Evolutionary conservation across 2,329 filamentous ascomycete genomes (phyloP), one percentile per base, ranked within the genome.

Genomic region (Phialemoniopsis sp.): DNA sequence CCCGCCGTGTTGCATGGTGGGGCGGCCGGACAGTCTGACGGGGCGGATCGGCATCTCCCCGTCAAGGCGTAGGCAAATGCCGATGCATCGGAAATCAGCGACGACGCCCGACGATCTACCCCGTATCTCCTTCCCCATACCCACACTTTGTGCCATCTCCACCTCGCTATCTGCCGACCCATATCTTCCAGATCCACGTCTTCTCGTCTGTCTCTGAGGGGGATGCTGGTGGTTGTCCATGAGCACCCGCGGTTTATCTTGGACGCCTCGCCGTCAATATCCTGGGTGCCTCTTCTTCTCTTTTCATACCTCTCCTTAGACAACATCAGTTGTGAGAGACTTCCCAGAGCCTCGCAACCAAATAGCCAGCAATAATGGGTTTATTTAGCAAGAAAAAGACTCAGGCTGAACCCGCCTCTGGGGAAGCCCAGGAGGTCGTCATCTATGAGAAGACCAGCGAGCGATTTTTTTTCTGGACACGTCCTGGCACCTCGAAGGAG

Each of bases 401-500:
- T n/a, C 21, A 38, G 12, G 14, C 36, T n/a, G 17, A 16, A 14
- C 7, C 36, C 17, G 26, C n/a, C 5, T 6, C 18, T 4, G 13
- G n/a, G 18, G 36, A 38, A 8, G 29, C 17, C 13, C 29, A 28
- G 32, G 36, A 38, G 21, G 36, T 32, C n/a, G 15, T 38, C 9
- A 38, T 38, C 36, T 31, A 38, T 13, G 36, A 38, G 36, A 38
- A 38, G 29, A 38, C 18, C 13, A 38, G 30, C 26, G 18, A 38
- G 15, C 10, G 30, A 7, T 38, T 38, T 14, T 38, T 38, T 13
- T 38, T 38, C 30, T 38, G 36, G 36, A 38, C 36, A 14, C 36
- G 36, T 38, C 36, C 36, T 15, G 36, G 36, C 9, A 38, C 36
- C 6, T 44, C 50, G 3, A 42, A 42, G 21, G 51, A 53, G 5